Base-by-base conservation (phyloP, 176 grass and related monocot species). In the Thinopyrum elongatum region DNA sequence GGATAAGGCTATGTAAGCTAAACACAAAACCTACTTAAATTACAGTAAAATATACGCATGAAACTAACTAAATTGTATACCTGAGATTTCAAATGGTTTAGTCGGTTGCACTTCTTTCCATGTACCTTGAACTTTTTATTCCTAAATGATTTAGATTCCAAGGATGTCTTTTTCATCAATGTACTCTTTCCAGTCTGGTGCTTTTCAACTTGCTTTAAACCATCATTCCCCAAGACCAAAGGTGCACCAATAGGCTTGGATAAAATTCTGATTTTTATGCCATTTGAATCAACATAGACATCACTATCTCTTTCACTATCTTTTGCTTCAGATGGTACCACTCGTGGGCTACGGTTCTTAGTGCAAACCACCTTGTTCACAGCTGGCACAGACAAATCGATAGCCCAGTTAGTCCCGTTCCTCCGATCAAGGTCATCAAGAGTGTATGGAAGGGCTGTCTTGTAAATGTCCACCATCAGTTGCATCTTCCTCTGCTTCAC, bases 231-330 rank as follows among this genome's bases (percentile, higher is more conserved):
- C 31, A 74, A 86, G 64, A 90, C 59, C 39, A 68, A 14, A 57
- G 87, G 61, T 72, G 49, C 25, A 83, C 91, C 88, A 72, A 33
- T 88, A 38, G 64, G 69, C 62, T 98, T 94, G 44, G 97, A 98
- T 28, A 98, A 61, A 83, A 94, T 91, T 31, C 92, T 85, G 47
- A 98, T 87, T 83, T 98, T 98, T 90, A 95, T 93, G 36, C 95
- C 95, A 30, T 93, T 95, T 26, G 95, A 95, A 95, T 98, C 97
- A 81, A 92, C 94, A 88, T 98, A 92, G 74, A 96, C 97, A 47
- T 88, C 79, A 62, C 71, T 90, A 87, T 95, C 92, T 79, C 80
- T 83, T 55, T 88, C 84, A 51, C 71, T 82, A 84, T 82, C 78
- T 87, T 74, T 92, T 58, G 83, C 38, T 47, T 88, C 84, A 47